phyloP scores from a whole-genome alignment of 805 yeast genomes.

The Wickerhamiella sorbophila region DNA sequence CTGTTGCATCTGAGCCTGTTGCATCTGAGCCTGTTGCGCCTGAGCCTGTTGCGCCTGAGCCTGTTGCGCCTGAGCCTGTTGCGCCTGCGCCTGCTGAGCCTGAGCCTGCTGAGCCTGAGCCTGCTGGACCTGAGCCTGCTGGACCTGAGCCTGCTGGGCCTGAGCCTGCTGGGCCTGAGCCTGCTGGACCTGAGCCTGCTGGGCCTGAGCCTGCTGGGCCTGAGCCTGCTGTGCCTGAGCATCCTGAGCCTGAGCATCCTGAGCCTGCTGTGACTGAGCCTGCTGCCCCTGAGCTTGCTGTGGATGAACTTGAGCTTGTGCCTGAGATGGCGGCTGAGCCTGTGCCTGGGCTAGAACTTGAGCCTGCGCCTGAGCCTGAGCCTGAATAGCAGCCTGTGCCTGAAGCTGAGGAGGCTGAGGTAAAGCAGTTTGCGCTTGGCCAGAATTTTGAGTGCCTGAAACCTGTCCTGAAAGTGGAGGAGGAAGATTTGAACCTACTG shows the following conservation, averaged over 20 bases:
- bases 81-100: too few species aligned
- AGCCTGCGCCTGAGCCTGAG: constrained; percentile 14
- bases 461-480: constrained; percentile 3
- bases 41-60: neutral
- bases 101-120: constrained; percentile 3
- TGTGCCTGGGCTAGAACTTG: constrained; percentile 7
- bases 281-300: neutral
- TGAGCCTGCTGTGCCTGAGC: constrained; percentile 2
- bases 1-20: neutral
- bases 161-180: neutral
- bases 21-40: constrained; percentile 1
- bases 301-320: constrained; percentile 2
- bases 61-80: too few species aligned
- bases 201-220: constrained; percentile 4
- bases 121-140: neutral
- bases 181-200: neutral
- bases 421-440: constrained; percentile 41
- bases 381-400: constrained; percentile 23
- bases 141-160: neutral
- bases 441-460: constrained; percentile 42
- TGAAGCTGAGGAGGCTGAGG: constrained; percentile 34
- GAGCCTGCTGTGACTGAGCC: constrained; percentile 1
- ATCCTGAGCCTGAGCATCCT: neutral
- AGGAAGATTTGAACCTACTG: neutral
- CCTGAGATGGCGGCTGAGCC: constrained; percentile 7